Base-by-base conservation (phyloP, 2,329 filamentous ascomycete genomes). In the Amauroascus niger region DNA sequence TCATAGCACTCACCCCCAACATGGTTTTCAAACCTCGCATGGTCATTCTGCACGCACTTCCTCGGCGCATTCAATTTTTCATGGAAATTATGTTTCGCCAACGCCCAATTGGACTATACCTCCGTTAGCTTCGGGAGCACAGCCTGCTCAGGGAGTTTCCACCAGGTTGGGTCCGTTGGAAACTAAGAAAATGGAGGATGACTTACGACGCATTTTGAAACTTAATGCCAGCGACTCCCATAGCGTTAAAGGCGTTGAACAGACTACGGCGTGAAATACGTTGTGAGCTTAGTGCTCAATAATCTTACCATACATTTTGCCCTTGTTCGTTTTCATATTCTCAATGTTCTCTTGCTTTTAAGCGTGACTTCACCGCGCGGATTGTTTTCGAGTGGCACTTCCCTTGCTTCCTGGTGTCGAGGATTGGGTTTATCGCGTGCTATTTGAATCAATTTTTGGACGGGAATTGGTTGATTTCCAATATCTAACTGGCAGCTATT, bases 131-230 rank as follows among this genome's bases (percentile, higher is more conserved):
- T 30, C 63, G 60, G 46, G 57, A 59, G 11, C 56, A 59, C 43
- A 54, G 61, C 51, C 61, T 63, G 62, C 2, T 53, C 64, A 9
- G 57, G 63, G n/a, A 9, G 14, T 51, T 49, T 59, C 64, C 24
- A 52, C 64, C 22, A 53, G 44, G 41, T 46, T 60, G 7, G 62
- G 63, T 41, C 60, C 65, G 24, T 45, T 65, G 24, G 72, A 73
- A 55, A 71, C 70, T 3, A 71, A 71, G 59, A 66, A 70, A 51
- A 72, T 76, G 61, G 74, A 76, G 59, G 73, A 75, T 62, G 72
- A 76, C 62, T 61, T 76, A 51, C 69, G 73, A 28, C 67, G 72
- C 28, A 72, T 76, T 30, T 58, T 76, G 62, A 76, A 76, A 54
- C 63, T 76, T 52, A 67, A 71, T 61, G 63, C 63, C 37, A 58